Base-by-base conservation (phyloP, 2,329 filamentous ascomycete genomes). In the Cadophora sp. region DNA sequence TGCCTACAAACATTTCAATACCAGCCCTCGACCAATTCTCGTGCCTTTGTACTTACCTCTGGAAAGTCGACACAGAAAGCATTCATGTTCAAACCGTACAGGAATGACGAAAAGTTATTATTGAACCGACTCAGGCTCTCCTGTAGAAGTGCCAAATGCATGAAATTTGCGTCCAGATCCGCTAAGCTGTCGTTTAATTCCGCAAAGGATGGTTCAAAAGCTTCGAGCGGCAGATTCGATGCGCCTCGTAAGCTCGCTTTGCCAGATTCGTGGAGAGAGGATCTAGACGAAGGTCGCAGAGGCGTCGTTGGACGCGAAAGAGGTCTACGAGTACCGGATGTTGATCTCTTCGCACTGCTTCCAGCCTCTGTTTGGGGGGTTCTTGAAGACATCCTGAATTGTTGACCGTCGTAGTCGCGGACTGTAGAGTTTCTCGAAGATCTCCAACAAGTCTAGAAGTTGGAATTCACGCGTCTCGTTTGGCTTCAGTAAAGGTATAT, bases 41-140 rank as follows among this genome's bases (percentile, higher is more conserved):
- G 43, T 26, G 12, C 4, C 12, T 22, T 24, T 50, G n/a, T n/a
- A 66, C 78, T 62, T 81, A 94, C 94, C 88, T 99, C 96, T 0
- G 94, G 92, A 73, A 97, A 99, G 79, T 99, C 96, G 37, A 98
- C 94, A 79, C 95, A 98, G 79, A 98, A 99, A 1, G 96, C 96
- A 80, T 97, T 98, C 94, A 99, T 97, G 78, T 98, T 98, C 78
- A 99, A 80, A 1, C 96, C 96, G 76, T 98, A 99, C 56, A 99
- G 82, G 76, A 99, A 98, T 74, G 91, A 93, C 0, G 94, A 94
- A 80, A 99, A 99, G 77, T 92, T 97, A 84, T 99, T 96, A 80
- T 91, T 95, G 80, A 99, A 99, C 29, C 96, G 89, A 27, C 93
- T 89, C 73, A 99, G 81, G 76, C 93, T 97, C 83, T 98, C 95